Evolutionary conservation across 2,329 filamentous ascomycete genomes (phyloP).

Genomic region (Phaeosphaeriaceae sp.): DNA sequence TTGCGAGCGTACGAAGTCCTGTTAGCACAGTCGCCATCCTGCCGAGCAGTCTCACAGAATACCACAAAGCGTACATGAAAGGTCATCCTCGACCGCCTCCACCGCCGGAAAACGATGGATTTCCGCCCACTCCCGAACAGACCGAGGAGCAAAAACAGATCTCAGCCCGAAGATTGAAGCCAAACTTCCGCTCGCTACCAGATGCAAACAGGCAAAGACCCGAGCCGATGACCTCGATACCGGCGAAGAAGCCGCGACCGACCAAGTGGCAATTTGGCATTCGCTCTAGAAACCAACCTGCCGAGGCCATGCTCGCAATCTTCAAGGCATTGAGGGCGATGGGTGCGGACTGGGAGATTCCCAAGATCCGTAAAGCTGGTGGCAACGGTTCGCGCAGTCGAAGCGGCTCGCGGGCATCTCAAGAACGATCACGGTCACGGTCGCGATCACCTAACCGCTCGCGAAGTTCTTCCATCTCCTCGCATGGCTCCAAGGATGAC

Average conservation of each 20-base stretch:
- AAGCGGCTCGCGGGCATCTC: constrained; percentile 34
- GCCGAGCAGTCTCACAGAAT: constrained; percentile 87
- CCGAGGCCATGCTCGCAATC: constrained; percentile 92
- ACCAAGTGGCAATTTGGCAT: constrained; percentile 99
- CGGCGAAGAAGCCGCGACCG: constrained; percentile 74
- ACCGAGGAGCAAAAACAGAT: constrained; percentile 74
- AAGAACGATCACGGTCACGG: constrained; percentile 39
- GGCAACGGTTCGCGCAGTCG: constrained; percentile 49
- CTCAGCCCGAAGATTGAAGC: constrained; percentile 80
- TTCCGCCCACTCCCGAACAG: constrained; percentile 52
- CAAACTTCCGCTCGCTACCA: constrained; percentile 74
- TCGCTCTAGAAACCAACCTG: constrained; percentile 88
- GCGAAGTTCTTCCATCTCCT: constrained; percentile 42
- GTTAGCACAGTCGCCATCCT: constrained; percentile 87
- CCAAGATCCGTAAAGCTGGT: constrained; percentile 49
- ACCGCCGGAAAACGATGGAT: constrained; percentile 27
- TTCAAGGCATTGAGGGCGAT: constrained; percentile 90
- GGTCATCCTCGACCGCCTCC: constrained; percentile 55
- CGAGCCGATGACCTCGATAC: constrained; percentile 62
- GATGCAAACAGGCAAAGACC: constrained; percentile 64
- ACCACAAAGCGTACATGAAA: constrained; percentile 90
- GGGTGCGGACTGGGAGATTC: constrained; percentile 83
- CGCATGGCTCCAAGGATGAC: constrained; percentile 36
- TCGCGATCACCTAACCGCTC: constrained; percentile 42
- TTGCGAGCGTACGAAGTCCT: constrained; percentile 50